Base-by-base conservation (phyloP, 805 yeast species). In the Clavispora vitiphila region DNA sequence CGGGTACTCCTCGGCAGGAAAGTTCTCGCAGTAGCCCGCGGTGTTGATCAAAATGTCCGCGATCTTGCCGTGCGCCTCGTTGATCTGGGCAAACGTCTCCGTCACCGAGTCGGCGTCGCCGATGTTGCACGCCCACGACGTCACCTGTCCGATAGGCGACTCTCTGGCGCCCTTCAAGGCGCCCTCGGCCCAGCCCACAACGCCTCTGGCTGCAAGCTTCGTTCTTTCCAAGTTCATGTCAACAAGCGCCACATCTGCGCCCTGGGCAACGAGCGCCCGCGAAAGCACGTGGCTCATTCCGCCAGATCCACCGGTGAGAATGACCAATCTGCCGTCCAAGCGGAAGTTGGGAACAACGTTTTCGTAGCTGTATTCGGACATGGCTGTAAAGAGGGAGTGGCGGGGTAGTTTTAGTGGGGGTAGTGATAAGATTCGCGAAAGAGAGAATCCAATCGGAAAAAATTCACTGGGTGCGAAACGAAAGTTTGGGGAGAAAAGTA, bases 1-100 rank as follows among this genome's bases (percentile, higher is more conserved):
- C 19, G 90, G 89, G 65, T 85, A 84, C 40, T 82, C 85, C 54
- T 81, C 78, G 21, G 91, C 91, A 2, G 87, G 78, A 65, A 72
- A 77, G 71, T 85, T 85, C 63, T 85, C 89, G 58, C 89, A 82
- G 68, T 81, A 85, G 11, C 95, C 93, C n/a, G 95, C 93, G 39
- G 88, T 75, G 70, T 85, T 83, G 46, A 85, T 74, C 52, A 85
- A 71, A 49, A 83, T 67, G 51, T 80, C 78, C 29, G 88, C 80
- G 34, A 81, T 70, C 45, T 73, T 68, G 22, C 76, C 79, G 60
- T 82, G 84, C 57, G 74, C 80, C 38, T 66, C 71, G 53, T 76
- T 74, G 50, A 81, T 74, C 26, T 73, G 69, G 18, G 61, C 52
- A 56, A 83, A 80, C 5, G 77, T 69, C 23, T 64, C 62, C 38